Conservation (phyloP, 495 filamentous ascomycete genomes). For the Neurospora sp. region DNA sequence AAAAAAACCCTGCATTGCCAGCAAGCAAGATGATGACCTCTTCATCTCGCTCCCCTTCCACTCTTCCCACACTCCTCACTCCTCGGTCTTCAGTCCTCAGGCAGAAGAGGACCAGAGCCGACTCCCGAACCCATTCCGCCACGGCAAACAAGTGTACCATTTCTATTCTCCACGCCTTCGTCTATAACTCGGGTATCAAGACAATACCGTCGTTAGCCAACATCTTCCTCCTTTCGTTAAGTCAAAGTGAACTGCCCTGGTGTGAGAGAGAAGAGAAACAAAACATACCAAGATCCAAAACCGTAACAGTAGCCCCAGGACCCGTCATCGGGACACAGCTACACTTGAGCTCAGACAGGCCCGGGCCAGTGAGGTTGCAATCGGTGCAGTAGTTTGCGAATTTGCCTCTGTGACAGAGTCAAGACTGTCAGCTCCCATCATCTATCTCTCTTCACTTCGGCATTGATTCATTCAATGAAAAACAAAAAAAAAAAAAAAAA, state of each 20-base stretch:
- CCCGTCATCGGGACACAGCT: background rate
- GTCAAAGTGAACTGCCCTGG: background rate
- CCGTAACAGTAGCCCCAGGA: background rate
- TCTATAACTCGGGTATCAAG: conserved; percentile 6
- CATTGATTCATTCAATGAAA: no score
- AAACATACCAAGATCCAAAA: conserved; percentile 6
- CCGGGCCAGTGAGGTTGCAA: conserved; percentile 2
- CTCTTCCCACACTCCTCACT: background rate
- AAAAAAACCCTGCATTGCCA: background rate
- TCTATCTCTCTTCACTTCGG: background rate
- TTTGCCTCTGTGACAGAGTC: conserved; percentile 9
- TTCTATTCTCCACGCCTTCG: conserved; percentile 14
- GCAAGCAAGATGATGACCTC: background rate
- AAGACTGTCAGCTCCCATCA: background rate
- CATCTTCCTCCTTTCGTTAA: background rate
- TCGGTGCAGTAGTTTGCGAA: conserved; percentile 12
- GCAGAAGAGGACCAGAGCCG: background rate
- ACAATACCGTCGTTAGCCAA: background rate
- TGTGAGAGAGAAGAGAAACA: background rate
- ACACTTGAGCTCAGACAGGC: conserved; percentile 1
- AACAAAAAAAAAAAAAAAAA: no score
- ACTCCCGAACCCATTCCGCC: conserved; percentile 1
- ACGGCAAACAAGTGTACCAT: conserved; percentile 12
- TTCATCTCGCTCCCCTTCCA: background rate
- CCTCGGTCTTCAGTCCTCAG: background rate